Percentiles rank a stretch among this genome's conserved stretches.
These are phyloP conservation scores for Chondrus crispus DNA, from an alignment of 23 red algal genomes.

Conservation along the genomic window DNA sequence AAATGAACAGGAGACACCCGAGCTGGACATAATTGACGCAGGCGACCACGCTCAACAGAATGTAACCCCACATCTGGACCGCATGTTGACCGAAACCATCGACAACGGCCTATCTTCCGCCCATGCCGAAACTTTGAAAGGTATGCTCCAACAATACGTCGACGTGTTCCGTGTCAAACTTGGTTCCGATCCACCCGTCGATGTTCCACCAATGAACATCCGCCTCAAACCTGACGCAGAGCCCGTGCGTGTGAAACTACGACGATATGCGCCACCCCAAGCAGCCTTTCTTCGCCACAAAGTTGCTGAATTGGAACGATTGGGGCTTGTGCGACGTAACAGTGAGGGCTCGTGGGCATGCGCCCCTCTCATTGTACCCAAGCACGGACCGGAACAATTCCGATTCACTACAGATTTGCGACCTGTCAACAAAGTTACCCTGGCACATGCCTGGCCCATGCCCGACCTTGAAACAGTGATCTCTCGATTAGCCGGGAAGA, in stretches of 20 bases:
- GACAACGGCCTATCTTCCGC: neutral
- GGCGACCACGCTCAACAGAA: too few relatives aligned
- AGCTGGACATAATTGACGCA: too few relatives aligned
- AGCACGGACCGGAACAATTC: neutral
- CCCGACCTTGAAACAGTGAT: neutral
- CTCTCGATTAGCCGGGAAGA: neutral
- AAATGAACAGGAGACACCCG: too few relatives aligned
- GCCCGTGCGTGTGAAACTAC: neutral
- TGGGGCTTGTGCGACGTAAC: neutral
- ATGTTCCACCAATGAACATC: neutral
- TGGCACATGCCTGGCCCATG: neutral
- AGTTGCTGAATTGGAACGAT: neutral
- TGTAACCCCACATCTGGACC: neutral
- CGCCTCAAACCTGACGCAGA: neutral
- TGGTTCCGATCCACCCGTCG: neutral
- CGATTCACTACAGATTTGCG: neutral
- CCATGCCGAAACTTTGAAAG: neutral
- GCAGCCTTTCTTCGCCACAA: neutral
- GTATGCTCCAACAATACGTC: neutral
- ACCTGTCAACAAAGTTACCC: slow-evolving; percentile 6
- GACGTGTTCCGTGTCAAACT: slow-evolving; percentile 39
- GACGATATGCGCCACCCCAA: neutral
- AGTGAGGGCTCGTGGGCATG: neutral
- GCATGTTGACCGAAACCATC: neutral
- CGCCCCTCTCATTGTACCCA: neutral